Conservation (phyloP, 2,329 filamentous ascomycete species). For the Colletotrichum noveboracense region DNA sequence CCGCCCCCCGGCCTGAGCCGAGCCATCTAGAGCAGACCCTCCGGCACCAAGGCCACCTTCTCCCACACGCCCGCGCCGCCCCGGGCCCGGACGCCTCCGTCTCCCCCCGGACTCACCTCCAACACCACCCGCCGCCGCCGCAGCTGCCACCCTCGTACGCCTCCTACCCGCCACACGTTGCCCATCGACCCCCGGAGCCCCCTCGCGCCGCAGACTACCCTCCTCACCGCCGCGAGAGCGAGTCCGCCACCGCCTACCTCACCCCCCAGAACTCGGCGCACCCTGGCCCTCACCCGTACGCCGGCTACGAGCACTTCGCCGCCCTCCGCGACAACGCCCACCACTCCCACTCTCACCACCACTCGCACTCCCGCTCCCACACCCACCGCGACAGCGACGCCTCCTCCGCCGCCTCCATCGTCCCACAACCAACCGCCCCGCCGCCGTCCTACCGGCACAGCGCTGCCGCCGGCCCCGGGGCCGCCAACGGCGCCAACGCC, state of each 20-base stretch:
- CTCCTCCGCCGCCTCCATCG: slow-evolving; percentile 43
- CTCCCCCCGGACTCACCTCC: slow-evolving; percentile 7
- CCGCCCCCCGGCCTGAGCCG: slow-evolving; percentile 20
- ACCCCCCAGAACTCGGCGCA: slow-evolving; percentile 32
- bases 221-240: slow-evolving; percentile 8
- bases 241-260: slow-evolving; percentile 12
- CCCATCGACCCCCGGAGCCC: not conserved
- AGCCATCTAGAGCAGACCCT: slow-evolving; percentile 29
- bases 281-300: slow-evolving; percentile 22
- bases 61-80: slow-evolving; percentile 8
- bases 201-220: slow-evolving; percentile 14
- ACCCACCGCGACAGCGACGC: slow-evolving; percentile 39
- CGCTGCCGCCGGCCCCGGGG: slow-evolving; percentile 24
- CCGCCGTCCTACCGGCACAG: slow-evolving; percentile 29
- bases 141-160: not conserved
- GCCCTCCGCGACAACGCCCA: not conserved
- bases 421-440: slow-evolving; percentile 38
- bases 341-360: slow-evolving; percentile 30
- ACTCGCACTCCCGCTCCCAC: slow-evolving; percentile 20
- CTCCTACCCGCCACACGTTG: not conserved
- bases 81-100: slow-evolving; percentile 11
- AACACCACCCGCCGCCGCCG: slow-evolving; percentile 2
- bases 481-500: slow-evolving; percentile 29
- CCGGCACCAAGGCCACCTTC: slow-evolving; percentile 27
- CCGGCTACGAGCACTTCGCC: slow-evolving; percentile 1